phyloP scores from a whole-genome alignment of 805 yeast species.

The Metschnikowia shivogae region DNA sequence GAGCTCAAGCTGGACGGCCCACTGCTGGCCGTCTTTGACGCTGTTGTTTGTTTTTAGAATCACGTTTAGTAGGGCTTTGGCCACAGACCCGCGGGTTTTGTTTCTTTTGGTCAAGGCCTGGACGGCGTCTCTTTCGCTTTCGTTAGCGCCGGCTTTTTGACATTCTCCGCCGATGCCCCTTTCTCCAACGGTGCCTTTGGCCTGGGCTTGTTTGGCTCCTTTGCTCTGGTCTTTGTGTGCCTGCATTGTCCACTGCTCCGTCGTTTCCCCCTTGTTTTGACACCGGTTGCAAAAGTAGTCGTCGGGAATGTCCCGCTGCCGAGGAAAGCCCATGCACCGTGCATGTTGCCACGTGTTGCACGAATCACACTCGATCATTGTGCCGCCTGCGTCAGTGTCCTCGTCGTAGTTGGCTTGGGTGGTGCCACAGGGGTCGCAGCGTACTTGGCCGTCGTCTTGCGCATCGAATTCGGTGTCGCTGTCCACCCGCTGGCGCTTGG shows the following conservation, averaged over 20 bases:
- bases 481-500: constrained; percentile 3
- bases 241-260: neutral
- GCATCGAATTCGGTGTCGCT: neutral
- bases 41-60: constrained; percentile 37
- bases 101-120: constrained; percentile 9
- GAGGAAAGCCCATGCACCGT: constrained; percentile 51
- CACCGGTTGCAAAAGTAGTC: constrained; percentile 55
- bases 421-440: constrained; percentile 62
- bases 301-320: constrained; percentile 40
- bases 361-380: constrained; percentile 62
- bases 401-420: constrained; percentile 55
- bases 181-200: no score
- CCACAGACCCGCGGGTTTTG: constrained; percentile 46
- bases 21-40: constrained; percentile 35
- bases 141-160: neutral
- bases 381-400: constrained; percentile 49
- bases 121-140: neutral
- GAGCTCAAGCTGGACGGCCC: constrained; percentile 52
- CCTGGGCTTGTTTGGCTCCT: no score
- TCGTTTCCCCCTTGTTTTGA: constrained; percentile 25
- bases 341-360: constrained; percentile 75
- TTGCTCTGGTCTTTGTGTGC: no score
- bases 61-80: constrained; percentile 46
- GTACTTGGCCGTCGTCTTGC: constrained; percentile 36
- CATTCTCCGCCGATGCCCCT: neutral